Evolutionary conservation across 768 basidiomycete species (phyloP).

Genomic region (Clitopilus hobsonii): DNA sequence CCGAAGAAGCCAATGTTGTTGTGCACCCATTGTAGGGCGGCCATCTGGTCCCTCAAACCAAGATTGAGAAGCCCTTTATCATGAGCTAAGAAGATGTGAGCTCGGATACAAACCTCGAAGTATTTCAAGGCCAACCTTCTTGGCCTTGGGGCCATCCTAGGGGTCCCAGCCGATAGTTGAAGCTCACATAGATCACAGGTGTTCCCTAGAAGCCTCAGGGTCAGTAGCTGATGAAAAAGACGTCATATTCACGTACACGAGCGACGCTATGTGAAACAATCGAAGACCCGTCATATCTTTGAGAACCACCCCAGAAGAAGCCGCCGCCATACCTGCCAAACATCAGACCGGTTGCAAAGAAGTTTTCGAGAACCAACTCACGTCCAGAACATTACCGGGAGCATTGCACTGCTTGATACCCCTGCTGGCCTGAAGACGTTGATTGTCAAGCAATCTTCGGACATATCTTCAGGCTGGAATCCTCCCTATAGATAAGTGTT

Average conservation of each 20-base stretch:
- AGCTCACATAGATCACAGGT: conserved; percentile 42
- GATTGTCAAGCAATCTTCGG: conserved; percentile 58
- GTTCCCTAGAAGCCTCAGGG: conserved; percentile 18
- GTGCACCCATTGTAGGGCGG: conserved; percentile 46
- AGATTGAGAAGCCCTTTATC: conserved; percentile 29
- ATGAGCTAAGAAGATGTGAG: conserved; percentile 16
- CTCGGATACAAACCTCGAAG: neutral
- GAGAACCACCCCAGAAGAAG: conserved; percentile 15
- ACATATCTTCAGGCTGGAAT: conserved; percentile 26
- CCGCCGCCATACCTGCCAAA: conserved; percentile 19
- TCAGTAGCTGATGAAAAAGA: neutral
- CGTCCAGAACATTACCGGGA: conserved; percentile 41
- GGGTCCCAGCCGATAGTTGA: conserved; percentile 48
- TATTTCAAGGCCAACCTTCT: conserved; percentile 7
- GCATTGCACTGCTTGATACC: conserved; percentile 16
- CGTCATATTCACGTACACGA: conserved; percentile 12
- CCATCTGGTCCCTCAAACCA: conserved; percentile 33
- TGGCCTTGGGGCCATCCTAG: conserved; percentile 44
- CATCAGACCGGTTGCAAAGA: neutral
- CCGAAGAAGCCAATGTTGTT: conserved; percentile 51
- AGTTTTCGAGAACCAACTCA: conserved; percentile 10
- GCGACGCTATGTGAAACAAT: conserved; percentile 20
- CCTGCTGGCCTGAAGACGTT: conserved; percentile 52
- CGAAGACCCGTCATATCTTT: conserved; percentile 17
- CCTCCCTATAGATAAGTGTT: conserved; percentile 16